Evolutionary conservation across 2,329 filamentous ascomycete genomes (phyloP), one percentile per base, ranked within the genome.

Genomic region (Ambrosiella cleistominuta): DNA sequence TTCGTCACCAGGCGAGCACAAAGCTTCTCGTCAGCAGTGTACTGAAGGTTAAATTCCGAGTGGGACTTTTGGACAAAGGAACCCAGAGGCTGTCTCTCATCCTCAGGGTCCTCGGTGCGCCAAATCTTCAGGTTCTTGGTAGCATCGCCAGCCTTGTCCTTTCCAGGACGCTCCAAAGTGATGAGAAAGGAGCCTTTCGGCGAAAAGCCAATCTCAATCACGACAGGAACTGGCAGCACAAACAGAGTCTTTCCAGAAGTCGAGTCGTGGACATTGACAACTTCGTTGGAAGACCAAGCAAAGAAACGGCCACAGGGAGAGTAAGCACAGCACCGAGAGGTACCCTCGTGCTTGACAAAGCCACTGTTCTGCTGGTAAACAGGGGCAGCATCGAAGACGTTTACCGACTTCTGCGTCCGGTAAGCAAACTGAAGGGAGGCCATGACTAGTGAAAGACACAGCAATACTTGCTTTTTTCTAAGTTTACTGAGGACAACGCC

Each of bases 41-140:
- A 98, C 72, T 97, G 91, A 68, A 98, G 76, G 69, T 96, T 97
- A 91, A 91, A 97, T 66, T 90, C 88, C 51, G 86, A 88, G 75
- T 95, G 88, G 63, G 83, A 86, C 77, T 96, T 96, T 72, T 98
- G 93, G 64, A 98, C 93, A 69, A 94, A 98, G 66, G 82, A 79
- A 63, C 90, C 91, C 51, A 96, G 78, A 37, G 90, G 82, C 65
- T 83, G 76, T 71, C 87, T 85, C 64, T 84, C 79, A 61, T 72
- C 73, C 54, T 72, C 80, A 51, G 78, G 78, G 52, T 86, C 81
- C 67, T 91, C 86, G 40, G 87, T 89, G 68, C 83, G 82, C 93
- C 93, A 98, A 65, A 98, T 84, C 77, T 96, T 97, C 63, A 98
- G 75, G 69, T 98, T 98, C 80, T 65, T 63, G 45, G 56, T 53